Percentiles rank a stretch among this genome's conserved stretches.
Evolutionary conservation across 345 rosid species (phyloP).

Genomic region (Populus alba): DNA sequence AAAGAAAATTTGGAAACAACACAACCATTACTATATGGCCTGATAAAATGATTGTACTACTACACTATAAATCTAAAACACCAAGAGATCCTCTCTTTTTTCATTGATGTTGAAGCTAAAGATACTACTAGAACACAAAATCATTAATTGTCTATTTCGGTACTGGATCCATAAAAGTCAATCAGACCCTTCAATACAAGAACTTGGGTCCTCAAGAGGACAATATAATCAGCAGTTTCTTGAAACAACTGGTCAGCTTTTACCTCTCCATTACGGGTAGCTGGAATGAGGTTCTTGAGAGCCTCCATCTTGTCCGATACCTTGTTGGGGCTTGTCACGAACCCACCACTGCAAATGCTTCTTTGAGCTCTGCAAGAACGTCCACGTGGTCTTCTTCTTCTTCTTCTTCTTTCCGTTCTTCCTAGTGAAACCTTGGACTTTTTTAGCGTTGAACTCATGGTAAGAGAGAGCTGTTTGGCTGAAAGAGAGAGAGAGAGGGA

Average conservation of each 20-base stretch:
- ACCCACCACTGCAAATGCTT: background rate
- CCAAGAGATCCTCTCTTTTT: background rate
- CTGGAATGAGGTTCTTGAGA: conserved; percentile 67
- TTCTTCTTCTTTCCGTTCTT: conserved; percentile 6
- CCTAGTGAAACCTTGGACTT: conserved; percentile 23
- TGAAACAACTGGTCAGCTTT: conserved; percentile 57
- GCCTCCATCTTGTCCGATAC: conserved; percentile 67
- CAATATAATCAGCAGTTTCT: conserved; percentile 82
- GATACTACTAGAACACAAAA: conserved; percentile 22
- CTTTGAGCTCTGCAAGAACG: conserved; percentile 10
- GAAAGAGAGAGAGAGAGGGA: background rate
- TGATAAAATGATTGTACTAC: background rate
- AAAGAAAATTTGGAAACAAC: background rate
- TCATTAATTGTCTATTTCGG: conserved; percentile 13
- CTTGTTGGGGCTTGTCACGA: conserved; percentile 16
- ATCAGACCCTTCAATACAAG: conserved; percentile 60
- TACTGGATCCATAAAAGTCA: conserved; percentile 54
- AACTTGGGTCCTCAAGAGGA: conserved; percentile 62
- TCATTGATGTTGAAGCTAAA: background rate
- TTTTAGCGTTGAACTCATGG: conserved; percentile 30
- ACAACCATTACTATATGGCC: background rate
- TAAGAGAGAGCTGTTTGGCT: background rate
- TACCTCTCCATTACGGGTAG: conserved; percentile 18
- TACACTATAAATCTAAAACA: conserved; percentile 1
- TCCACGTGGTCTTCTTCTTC: conserved; percentile 8